Evolutionary conservation across 208 protist species (phyloP), one percentile per base, ranked within the genome.

Genomic region (Angomonas deanei): DNA sequence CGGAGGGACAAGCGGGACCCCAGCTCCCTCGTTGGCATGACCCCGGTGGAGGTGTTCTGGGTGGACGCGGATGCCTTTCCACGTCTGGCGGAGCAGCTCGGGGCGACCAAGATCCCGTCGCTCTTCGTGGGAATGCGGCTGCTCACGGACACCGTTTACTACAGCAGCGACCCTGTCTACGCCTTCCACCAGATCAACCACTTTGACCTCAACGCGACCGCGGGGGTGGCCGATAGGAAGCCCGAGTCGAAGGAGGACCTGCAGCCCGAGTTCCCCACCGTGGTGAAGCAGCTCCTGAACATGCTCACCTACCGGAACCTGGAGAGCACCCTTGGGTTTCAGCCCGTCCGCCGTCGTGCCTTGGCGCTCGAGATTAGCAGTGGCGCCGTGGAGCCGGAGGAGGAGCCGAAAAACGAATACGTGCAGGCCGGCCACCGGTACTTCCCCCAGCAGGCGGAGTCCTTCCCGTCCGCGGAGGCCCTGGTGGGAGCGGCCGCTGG

Each of bases 61-160:
- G 11, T 82, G 0, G 75, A 86, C 31, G 75, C 72, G 17, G 80
- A 86, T 38, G 63, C 62, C 33, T 66, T 78, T 26, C 65, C 69
- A 10, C 53, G 24, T 13, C 23, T 82, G 21, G 73, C 80, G 11
- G 46, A 64, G 4, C 23, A 53, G 4, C 54, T 82, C 23, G 36
- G 49, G 21, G 59, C 77, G n/a, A 24, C 62, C 1, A 36, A 62
- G 34, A 75, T 82, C 39, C 80, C 80, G 4, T 65, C 69, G 13
- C 59, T 76, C 4, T 64, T 74, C 24, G 36, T 82, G 0, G n/a
- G 71, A 0, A 15, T 84, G 39, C 62, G 59, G 0, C 58, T 71
- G 6, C 47, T 72, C 33, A 46, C 17, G n/a, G 48, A 64, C 3
- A 66, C 32, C 10, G 57, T 53, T 34, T 63, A 62, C 53, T 48